Conservation (phyloP, 805 yeast genomes). For the Diddensiella caesifluorescens region DNA sequence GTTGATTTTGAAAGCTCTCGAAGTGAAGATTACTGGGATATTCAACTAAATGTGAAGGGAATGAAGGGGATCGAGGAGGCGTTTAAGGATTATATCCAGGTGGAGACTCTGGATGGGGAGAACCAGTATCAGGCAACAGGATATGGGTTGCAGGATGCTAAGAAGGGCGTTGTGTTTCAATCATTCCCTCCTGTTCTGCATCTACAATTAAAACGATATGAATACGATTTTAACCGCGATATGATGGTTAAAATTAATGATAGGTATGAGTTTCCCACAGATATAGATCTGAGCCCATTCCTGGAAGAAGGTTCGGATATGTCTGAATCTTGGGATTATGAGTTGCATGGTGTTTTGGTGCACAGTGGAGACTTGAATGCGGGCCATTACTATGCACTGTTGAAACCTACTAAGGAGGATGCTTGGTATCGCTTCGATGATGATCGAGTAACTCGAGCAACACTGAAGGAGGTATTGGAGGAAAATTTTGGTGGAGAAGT, state of each 20-base stretch:
- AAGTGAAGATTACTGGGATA: slow-evolving; percentile 96
- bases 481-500: slow-evolving; percentile 82
- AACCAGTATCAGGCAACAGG: slow-evolving; percentile 92
- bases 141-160: slow-evolving; percentile 89
- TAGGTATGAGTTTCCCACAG: slow-evolving; percentile 80
- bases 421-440: slow-evolving; percentile 93
- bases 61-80: slow-evolving; percentile 66
- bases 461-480: slow-evolving; percentile 78
- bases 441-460: slow-evolving; percentile 86
- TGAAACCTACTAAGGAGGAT: slow-evolving; percentile 66
- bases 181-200: slow-evolving; percentile 90
- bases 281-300: slow-evolving; percentile 73
- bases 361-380: slow-evolving; percentile 94
- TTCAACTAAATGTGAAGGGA: slow-evolving; percentile 88
- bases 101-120: slow-evolving; percentile 87
- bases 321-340: slow-evolving; percentile 66
- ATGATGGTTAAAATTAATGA: slow-evolving; percentile 88
- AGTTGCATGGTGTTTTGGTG: slow-evolving; percentile 87
- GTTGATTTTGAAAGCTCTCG: slow-evolving; percentile 91
- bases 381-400: slow-evolving; percentile 94
- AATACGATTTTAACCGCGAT: slow-evolving; percentile 86
- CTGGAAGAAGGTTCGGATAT: slow-evolving; percentile 49
- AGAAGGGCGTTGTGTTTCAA: slow-evolving; percentile 90
- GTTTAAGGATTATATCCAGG: slow-evolving; percentile 80
- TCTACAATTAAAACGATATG: slow-evolving; percentile 88